Conservation (phyloP, 176 grass and related monocot species). For the Aegilops speltoides region DNA sequence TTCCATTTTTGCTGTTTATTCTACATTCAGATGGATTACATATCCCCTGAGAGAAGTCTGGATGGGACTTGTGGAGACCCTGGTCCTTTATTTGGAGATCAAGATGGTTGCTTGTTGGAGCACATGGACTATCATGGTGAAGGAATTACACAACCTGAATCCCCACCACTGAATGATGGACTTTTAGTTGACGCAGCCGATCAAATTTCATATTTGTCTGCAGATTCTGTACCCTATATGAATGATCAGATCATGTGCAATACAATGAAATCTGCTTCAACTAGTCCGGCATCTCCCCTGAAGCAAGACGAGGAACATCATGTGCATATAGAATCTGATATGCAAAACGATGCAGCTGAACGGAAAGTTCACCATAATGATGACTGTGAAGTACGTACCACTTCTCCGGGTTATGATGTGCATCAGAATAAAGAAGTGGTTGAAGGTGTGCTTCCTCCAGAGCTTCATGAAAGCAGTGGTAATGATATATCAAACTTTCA, state of each 20-base stretch:
- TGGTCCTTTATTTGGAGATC: conserved; percentile 43
- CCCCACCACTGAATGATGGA: conserved; percentile 38
- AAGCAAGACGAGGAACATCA: conserved; percentile 40
- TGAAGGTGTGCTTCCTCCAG: conserved; percentile 16
- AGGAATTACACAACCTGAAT: conserved; percentile 37
- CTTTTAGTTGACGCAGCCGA: conserved; percentile 39
- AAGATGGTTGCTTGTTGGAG: conserved; percentile 47
- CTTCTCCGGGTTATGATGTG: conserved; percentile 29
- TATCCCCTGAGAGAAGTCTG: conserved; percentile 54
- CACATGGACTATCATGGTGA: conserved; percentile 52
- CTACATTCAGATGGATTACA: conserved; percentile 51
- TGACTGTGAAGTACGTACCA: conserved; percentile 30
- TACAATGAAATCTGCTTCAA: conserved; percentile 37
- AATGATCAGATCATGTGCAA: conserved; percentile 50
- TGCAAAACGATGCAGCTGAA: conserved; percentile 35
- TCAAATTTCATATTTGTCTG: conserved; percentile 34
- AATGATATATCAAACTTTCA: conserved; percentile 42
- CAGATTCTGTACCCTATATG: conserved; percentile 36
- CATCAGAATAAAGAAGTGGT: conserved; percentile 37
- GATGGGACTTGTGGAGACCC: conserved; percentile 57
- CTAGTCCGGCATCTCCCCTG: conserved; percentile 32
- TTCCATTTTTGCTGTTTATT: conserved; percentile 29
- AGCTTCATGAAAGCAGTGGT: conserved; percentile 45
- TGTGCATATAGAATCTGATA: conserved; percentile 30
- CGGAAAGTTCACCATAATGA: conserved; percentile 35